Evolutionary conservation across 768 basidiomycete species (phyloP).

Genomic region (Pulveroboletus sp.): DNA sequence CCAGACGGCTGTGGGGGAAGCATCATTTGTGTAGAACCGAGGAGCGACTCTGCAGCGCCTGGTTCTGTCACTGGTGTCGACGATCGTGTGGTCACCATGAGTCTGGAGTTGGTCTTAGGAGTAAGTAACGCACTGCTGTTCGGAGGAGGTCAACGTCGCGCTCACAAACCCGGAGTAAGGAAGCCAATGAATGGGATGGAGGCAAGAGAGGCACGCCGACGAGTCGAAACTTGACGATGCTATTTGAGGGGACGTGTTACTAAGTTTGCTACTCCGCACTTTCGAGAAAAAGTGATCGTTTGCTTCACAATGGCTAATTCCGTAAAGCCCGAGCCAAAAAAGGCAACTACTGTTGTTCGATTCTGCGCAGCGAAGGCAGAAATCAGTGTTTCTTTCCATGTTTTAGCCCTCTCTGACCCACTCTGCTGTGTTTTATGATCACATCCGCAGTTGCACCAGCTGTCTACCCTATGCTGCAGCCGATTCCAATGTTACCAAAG

Average conservation of each 20-base stretch:
- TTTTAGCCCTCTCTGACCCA: not conserved
- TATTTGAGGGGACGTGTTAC: slow-evolving; percentile 4
- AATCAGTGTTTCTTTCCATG: not conserved
- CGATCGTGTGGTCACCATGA: slow-evolving; percentile 16
- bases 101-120: not conserved
- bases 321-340: slow-evolving; percentile 3
- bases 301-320: not conserved
- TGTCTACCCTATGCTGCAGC: not conserved
- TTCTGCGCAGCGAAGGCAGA: not conserved
- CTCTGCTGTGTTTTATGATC: not conserved
- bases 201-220: not conserved
- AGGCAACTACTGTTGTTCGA: slow-evolving; percentile 12
- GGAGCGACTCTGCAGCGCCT: slow-evolving; percentile 1
- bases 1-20: slow-evolving; percentile 7
- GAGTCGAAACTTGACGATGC: not conserved
- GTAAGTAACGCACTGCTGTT: slow-evolving; percentile 9
- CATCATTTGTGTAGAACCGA: slow-evolving; percentile 3
- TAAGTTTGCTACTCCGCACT: not conserved
- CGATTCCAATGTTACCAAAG: not conserved
- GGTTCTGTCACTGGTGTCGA: slow-evolving; percentile 12
- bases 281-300: not conserved
- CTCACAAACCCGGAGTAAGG: not conserved
- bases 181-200: slow-evolving; percentile 5
- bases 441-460: not conserved
- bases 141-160: not conserved